Conservation (phyloP, 805 yeast species). For the Candida endomychidarum region DNA sequence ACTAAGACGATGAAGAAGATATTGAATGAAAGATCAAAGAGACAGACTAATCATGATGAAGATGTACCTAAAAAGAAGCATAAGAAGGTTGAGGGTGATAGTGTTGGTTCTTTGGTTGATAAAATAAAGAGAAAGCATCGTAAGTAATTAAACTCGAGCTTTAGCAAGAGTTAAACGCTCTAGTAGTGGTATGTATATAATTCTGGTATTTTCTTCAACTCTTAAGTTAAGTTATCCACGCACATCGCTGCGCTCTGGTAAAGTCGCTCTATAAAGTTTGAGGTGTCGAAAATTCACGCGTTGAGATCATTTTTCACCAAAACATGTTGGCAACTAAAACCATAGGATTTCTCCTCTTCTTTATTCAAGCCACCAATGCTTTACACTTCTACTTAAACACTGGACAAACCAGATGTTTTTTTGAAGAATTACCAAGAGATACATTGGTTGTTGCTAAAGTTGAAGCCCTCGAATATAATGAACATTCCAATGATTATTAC, state of each 20-base stretch:
- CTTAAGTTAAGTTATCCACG: too few relatives aligned
- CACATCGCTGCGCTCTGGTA: too few relatives aligned
- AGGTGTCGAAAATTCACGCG: too few relatives aligned
- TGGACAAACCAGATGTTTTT: constrained; percentile 78
- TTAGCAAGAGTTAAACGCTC: too few relatives aligned
- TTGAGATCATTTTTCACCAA: constrained; percentile 2
- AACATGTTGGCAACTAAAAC: constrained; percentile 7
- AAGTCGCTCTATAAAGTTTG: too few relatives aligned
- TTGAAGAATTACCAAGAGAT: constrained; percentile 72
- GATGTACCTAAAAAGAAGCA: constrained; percentile 5
- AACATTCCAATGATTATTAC: constrained; percentile 46
- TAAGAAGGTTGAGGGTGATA: constrained; percentile 5
- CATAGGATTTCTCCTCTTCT: constrained; percentile 12
- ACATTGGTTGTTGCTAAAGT: constrained; percentile 79
- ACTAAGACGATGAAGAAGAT: constrained; percentile 85
- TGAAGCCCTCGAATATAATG: constrained; percentile 63
- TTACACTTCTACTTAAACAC: constrained; percentile 80
- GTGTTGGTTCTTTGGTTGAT: constrained; percentile 40
- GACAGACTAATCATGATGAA: constrained; percentile 10
- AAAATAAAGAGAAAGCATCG: constrained; percentile 48
- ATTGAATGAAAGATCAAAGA: constrained; percentile 67
- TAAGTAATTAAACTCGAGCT: constrained; percentile 9
- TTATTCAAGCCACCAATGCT: constrained; percentile 33
- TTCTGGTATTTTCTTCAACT: too few relatives aligned
- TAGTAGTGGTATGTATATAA: too few relatives aligned